Conservation (phyloP, 176 grass and related monocot species). For the Bothriochloa decipiens region DNA sequence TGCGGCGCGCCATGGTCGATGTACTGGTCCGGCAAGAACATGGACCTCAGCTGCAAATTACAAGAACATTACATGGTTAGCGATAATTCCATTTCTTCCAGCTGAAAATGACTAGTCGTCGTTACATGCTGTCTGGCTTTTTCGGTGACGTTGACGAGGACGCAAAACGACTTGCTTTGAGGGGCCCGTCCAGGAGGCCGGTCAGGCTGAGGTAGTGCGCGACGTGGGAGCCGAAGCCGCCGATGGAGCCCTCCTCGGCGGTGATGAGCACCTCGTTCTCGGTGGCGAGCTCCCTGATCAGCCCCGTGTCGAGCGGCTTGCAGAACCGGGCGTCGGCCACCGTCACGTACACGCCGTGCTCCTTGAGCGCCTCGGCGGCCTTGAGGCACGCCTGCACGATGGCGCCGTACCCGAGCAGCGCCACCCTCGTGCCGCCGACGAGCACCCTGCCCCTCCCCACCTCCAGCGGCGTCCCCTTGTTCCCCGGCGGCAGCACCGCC, state of each 20-base stretch:
- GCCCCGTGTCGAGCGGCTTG: slow-evolving; percentile 76
- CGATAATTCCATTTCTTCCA: too few relatives aligned
- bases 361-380: slow-evolving; percentile 64
- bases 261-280: slow-evolving; percentile 92
- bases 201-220: slow-evolving; percentile 74
- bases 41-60: slow-evolving; percentile 78
- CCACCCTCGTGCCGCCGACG: slow-evolving; percentile 65
- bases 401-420: slow-evolving; percentile 79
- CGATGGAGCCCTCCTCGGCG: slow-evolving; percentile 82
- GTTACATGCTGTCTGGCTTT: too few relatives aligned
- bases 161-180: slow-evolving; percentile 62
- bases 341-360: slow-evolving; percentile 63
- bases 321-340: slow-evolving; percentile 90
- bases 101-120: too few relatives aligned
- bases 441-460: slow-evolving; percentile 81
- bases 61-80: too few relatives aligned
- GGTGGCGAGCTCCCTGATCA: slow-evolving; percentile 59
- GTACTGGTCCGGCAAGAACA: slow-evolving; percentile 89
- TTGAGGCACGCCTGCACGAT: slow-evolving; percentile 87
- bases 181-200: slow-evolving; percentile 73
- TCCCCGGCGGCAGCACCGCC: slow-evolving; percentile 51
- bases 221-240: slow-evolving; percentile 89
- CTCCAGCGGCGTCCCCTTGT: slow-evolving; percentile 69
- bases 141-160: neutral
- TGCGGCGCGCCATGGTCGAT: slow-evolving; percentile 80